Evolutionary conservation across 257 asterid species (phyloP).

Genomic region (Solanum sejunctum): DNA sequence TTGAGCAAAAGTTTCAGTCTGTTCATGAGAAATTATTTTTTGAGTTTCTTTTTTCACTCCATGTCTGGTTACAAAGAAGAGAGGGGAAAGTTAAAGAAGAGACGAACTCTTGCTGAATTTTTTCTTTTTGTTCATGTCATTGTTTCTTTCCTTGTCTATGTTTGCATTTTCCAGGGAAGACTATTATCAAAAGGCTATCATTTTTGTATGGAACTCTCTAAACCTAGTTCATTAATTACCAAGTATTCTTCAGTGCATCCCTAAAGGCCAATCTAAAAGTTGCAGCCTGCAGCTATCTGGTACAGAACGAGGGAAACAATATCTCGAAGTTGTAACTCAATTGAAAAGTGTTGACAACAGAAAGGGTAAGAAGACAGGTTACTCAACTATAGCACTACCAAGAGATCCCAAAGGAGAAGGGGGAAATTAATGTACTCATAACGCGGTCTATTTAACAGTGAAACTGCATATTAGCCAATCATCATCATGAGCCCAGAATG

Average conservation of each 20-base stretch:
- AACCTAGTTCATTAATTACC: neutral
- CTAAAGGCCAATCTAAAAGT: neutral
- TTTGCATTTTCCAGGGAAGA: neutral
- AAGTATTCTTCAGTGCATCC: neutral
- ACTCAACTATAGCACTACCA: neutral
- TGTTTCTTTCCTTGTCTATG: neutral
- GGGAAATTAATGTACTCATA: neutral
- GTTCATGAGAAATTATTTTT: neutral
- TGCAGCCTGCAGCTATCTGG: neutral
- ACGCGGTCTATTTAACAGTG: neutral
- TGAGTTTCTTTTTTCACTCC: neutral
- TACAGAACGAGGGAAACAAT: neutral
- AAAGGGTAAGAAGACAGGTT: neutral
- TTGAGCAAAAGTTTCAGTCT: neutral
- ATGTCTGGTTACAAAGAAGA: neutral
- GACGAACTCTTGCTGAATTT: neutral
- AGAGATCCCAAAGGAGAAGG: neutral
- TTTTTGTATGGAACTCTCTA: neutral
- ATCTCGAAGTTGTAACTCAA: neutral
- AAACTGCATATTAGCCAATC: neutral
- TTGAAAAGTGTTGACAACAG: neutral
- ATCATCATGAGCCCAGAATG: neutral
- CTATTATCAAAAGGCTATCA: neutral
- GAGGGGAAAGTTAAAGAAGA: neutral
- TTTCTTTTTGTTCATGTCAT: neutral